Base-by-base conservation (phyloP, 257 asterid genomes). In the Solanum chaucha region DNA sequence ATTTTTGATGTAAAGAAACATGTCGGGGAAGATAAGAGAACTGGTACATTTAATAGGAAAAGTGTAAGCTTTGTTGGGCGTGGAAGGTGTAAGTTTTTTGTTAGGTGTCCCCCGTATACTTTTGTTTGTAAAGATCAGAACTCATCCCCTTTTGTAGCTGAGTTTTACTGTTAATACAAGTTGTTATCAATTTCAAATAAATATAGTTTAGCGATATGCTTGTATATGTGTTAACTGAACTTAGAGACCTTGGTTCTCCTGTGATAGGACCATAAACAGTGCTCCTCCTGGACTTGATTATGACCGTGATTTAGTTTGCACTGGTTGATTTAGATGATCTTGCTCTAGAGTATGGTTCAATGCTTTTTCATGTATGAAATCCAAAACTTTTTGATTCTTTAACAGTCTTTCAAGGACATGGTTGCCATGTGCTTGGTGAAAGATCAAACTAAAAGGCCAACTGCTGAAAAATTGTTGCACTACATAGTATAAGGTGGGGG, bases 201-300 rank as follows among this genome's bases (percentile, higher is more conserved):
- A 46, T 46, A 13, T 38, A 0, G 5, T 46, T 46, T 46, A 46
- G 0, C 8, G 8, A 48, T 77, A 24, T 85, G 84, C 87, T 82
- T 48, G 51, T 28, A 72, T 10, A 55, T 67, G n/a, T 38, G 38
- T 86, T 40, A 32, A 46, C 46, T 77, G 64, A 19, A 32, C 36
- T 36, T 51, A 73, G 35, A 65, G 87, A 87, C 89, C 73, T 87
- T 70, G 87, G 68, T 84, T 86, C 64, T 73, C 55, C 87, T 85
- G 86, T 82, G 44, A 88, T 89, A 96, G 93, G 99, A 97, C 99
- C 90, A 96, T 97, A 90, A 98, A 97, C 88, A 95, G 94, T 92
- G 99, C 99, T 58, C 99, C 99, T 35, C 99, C 99, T 88, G 99
- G 99, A 86, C 98, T 97, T 92, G 99, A 97, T 90, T 93, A 97